Conservation (phyloP, 306 rosid species). For the Gillenia trifoliata region DNA sequence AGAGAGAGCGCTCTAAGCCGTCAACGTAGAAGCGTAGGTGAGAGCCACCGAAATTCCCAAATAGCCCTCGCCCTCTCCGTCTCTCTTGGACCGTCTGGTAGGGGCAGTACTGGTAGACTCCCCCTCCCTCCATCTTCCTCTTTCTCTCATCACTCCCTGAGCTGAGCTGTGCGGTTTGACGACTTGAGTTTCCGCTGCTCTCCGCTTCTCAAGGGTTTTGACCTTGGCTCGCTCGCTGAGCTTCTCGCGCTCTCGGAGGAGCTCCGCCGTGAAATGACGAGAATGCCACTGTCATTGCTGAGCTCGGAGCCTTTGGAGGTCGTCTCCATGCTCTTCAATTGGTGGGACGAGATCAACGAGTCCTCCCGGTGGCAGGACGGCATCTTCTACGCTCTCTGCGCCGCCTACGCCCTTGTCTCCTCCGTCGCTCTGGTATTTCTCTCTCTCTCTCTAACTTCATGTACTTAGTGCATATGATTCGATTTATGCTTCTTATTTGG, state of each 20-base stretch:
- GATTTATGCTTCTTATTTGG: conserved; percentile 3
- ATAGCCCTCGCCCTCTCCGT: not conserved
- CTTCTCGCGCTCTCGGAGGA: conserved; percentile 3
- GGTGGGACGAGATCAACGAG: conserved; percentile 65
- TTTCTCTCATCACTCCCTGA: not conserved
- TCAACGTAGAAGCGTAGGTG: conserved; percentile 27
- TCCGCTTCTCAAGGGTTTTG: conserved; percentile 11
- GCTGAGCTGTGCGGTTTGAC: not conserved
- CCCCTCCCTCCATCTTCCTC: not conserved
- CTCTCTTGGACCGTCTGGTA: conserved; percentile 34
- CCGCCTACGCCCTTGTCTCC: conserved; percentile 75
- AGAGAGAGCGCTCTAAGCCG: no score
- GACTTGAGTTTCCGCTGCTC: not conserved
- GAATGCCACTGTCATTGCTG: conserved; percentile 25
- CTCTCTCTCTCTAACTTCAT: conserved; percentile 12
- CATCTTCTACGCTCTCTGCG: conserved; percentile 67
- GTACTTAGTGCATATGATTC: not conserved
- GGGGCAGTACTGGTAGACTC: conserved; percentile 21
- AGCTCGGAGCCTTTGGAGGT: conserved; percentile 32
- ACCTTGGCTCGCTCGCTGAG: not conserved
- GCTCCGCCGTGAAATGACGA: conserved; percentile 28
- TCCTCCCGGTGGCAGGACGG: conserved; percentile 52
- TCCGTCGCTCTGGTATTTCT: conserved; percentile 63
- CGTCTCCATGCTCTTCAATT: conserved; percentile 23
- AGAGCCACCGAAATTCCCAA: conserved; percentile 4